These are phyloP conservation scores for Pythium graminicola DNA, from an alignment of 352 stramenopile genomes.

Conservation along the genomic window DNA sequence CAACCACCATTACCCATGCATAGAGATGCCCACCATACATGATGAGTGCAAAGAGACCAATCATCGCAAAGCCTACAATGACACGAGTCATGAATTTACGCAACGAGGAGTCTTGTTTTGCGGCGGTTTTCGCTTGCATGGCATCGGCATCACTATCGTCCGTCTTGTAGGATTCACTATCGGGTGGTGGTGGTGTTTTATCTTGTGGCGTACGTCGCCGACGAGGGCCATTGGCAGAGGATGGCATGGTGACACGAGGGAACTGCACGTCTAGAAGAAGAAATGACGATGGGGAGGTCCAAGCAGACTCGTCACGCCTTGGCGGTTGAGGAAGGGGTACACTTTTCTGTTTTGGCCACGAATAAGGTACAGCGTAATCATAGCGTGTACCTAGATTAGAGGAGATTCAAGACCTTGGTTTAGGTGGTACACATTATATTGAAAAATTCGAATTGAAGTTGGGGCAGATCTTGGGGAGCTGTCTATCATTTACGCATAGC, in stretches of 20 bases:
- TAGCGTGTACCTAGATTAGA: background rate
- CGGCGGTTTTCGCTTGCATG: constrained; percentile 9
- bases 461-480: constrained; percentile 16
- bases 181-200: background rate
- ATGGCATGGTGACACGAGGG: too few species aligned
- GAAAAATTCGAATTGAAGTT: constrained; percentile 15
- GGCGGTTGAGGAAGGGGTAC: too few species aligned
- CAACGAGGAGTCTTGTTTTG: constrained; percentile 30
- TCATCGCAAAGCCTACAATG: constrained; percentile 71
- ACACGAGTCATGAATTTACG: constrained; percentile 71
- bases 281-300: too few species aligned
- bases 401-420: background rate
- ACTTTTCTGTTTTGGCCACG: background rate
- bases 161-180: constrained; percentile 16
- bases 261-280: too few species aligned
- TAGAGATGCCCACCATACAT: constrained; percentile 81
- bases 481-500: background rate
- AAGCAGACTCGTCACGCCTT: background rate
- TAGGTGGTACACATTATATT: constrained; percentile 18
- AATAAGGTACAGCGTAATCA: constrained; percentile 11
- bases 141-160: constrained; percentile 28
- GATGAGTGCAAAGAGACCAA: constrained; percentile 59
- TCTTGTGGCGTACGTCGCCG: constrained; percentile 46
- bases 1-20: constrained; percentile 74
- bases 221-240: constrained; percentile 10